Percentiles rank a stretch among this genome's conserved stretches.
phyloP scores from a whole-genome alignment of 495 filamentous ascomycete species.

The Chaetomidium leptoderma region DNA sequence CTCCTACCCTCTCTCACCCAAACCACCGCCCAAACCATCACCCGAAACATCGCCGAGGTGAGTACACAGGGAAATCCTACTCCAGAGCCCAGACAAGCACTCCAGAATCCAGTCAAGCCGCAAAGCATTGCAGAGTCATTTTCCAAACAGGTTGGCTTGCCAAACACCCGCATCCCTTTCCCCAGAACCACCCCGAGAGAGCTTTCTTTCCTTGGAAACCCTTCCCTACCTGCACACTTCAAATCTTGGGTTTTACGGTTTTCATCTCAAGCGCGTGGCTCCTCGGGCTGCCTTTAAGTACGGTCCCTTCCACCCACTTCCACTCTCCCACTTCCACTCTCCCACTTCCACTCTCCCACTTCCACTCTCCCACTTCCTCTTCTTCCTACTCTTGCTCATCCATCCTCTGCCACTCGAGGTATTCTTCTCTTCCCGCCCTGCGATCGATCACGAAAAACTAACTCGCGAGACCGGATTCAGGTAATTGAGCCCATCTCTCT shows the following conservation, averaged over 20 bases:
- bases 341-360: not conserved
- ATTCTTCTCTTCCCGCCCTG: not conserved
- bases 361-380: not conserved
- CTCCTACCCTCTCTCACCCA: not conserved
- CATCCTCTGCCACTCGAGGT: not conserved
- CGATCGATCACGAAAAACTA: not conserved
- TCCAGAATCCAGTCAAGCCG: not conserved
- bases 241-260: not conserved
- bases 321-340: slow-evolving; percentile 2
- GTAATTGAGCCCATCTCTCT: not conserved
- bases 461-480: not conserved
- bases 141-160: slow-evolving; percentile 2
- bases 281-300: not conserved
- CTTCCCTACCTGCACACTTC: not conserved
- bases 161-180: slow-evolving; percentile 2
- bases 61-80: not conserved
- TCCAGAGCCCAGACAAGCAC: not conserved
- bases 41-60: not conserved
- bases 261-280: not conserved
- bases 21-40: not conserved
- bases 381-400: not conserved
- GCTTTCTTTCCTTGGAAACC: not conserved
- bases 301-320: not conserved
- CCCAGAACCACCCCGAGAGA: not conserved
- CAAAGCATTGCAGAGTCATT: not conserved